A percentile compares a stretch with the other conserved stretches of the same genome.
These are phyloP conservation scores for Alternaria arbusti DNA, from an alignment of 2,329 filamentous ascomycete genomes.

Conservation along the genomic window DNA sequence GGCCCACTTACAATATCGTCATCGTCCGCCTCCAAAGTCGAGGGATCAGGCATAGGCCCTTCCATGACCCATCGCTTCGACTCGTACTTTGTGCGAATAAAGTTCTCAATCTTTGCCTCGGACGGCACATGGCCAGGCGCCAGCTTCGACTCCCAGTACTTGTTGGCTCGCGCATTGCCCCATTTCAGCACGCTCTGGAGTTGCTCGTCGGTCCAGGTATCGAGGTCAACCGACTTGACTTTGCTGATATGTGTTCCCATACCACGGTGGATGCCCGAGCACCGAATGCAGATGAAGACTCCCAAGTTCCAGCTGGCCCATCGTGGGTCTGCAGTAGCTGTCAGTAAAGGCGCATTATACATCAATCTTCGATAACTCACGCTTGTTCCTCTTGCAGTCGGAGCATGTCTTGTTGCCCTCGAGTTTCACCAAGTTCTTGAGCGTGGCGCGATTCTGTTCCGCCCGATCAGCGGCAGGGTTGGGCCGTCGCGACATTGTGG, in stretches of 20 bases:
- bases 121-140: slow-evolving; percentile 90
- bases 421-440: slow-evolving; percentile 93
- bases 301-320: slow-evolving; percentile 99
- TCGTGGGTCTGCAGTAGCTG: slow-evolving; percentile 75
- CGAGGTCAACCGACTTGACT: slow-evolving; percentile 97
- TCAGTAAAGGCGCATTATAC: slow-evolving; percentile 33
- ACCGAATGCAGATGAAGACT: slow-evolving; percentile 96
- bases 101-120: slow-evolving; percentile 99
- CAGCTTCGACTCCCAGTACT: slow-evolving; percentile 96
- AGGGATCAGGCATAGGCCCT: slow-evolving; percentile 90
- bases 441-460: slow-evolving; percentile 89
- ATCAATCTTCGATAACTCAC: slow-evolving; percentile 57
- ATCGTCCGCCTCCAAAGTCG: slow-evolving; percentile 79
- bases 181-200: slow-evolving; percentile 90
- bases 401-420: slow-evolving; percentile 96
- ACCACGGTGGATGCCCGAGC: slow-evolving; percentile 96
- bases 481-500: slow-evolving; percentile 77
- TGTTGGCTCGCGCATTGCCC: slow-evolving; percentile 96
- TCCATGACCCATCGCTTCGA: slow-evolving; percentile 99
- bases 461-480: slow-evolving; percentile 85
- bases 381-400: slow-evolving; percentile 99
- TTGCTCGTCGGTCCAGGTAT: slow-evolving; percentile 98
- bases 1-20: slow-evolving; percentile 74
- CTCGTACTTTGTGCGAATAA: slow-evolving; percentile 98
- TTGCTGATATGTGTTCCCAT: slow-evolving; percentile 99